These are phyloP conservation scores for Breynia disticha DNA, from an alignment of 441 rosid species.

Conservation along the genomic window DNA sequence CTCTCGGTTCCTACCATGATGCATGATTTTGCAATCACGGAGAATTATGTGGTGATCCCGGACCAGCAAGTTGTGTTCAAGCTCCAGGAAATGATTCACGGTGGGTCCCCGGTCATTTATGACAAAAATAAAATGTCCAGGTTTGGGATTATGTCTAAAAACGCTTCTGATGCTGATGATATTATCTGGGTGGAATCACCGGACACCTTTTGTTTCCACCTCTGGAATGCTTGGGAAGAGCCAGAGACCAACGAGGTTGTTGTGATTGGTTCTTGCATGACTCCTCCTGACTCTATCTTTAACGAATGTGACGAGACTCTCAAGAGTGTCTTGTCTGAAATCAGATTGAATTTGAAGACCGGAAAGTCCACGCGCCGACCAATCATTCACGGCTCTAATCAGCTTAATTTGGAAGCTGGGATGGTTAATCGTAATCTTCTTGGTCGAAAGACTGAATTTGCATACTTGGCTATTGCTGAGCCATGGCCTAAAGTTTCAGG, in stretches of 20 bases:
- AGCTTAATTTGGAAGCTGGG: slow-evolving; percentile 61
- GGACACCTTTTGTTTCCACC: slow-evolving; percentile 59
- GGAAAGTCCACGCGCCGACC: slow-evolving; percentile 49
- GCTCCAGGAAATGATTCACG: slow-evolving; percentile 59
- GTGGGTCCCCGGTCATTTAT: slow-evolving; percentile 62
- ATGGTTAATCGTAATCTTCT: slow-evolving; percentile 64
- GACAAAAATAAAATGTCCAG: slow-evolving; percentile 48
- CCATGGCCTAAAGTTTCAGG: slow-evolving; percentile 80
- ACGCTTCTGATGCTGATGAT: slow-evolving; percentile 29
- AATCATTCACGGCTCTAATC: slow-evolving; percentile 25
- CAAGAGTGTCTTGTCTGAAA: slow-evolving; percentile 49
- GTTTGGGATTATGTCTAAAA: slow-evolving; percentile 46
- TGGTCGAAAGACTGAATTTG: slow-evolving; percentile 51
- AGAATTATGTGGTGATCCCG: slow-evolving; percentile 61
- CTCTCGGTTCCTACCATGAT: slow-evolving; percentile 58
- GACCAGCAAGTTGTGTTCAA: slow-evolving; percentile 76
- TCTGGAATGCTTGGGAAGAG: slow-evolving; percentile 83
- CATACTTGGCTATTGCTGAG: slow-evolving; percentile 65
- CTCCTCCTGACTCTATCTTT: slow-evolving; percentile 73
- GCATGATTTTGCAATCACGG: slow-evolving; percentile 72
- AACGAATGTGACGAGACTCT: slow-evolving; percentile 57
- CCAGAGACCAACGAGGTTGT: slow-evolving; percentile 57
- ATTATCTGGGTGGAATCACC: slow-evolving; percentile 60
- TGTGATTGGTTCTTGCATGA: slow-evolving; percentile 74
- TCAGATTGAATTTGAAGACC: slow-evolving; percentile 49